Evolutionary conservation across 352 stramenopile species (phyloP), one percentile per base, ranked within the genome.

Genomic region (Bremia lactucae): DNA sequence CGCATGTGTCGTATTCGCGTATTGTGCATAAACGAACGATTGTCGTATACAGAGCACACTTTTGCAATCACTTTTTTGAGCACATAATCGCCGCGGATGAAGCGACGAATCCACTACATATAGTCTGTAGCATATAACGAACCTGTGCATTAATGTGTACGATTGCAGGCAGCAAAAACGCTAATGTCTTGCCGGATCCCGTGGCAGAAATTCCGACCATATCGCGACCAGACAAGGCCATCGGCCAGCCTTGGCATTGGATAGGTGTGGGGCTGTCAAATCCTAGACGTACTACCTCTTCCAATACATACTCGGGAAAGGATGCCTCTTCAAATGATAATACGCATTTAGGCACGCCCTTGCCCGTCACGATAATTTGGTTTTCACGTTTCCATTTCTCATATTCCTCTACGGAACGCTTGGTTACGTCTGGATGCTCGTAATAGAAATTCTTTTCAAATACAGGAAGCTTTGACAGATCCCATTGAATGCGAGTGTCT

Each of bases 401-500:
- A 37, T 94, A 89, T 36, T 98, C 94, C 7, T 80, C 45, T 15
- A 96, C 82, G 18, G 81, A 72, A 40, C 95, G 79, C n/a, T 71
- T 73, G 4, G 83, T 84, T 16, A 99, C 95, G 50, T 96, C 91
- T 13, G 96, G 96, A 72, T 99, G 96, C 68, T 99, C 86, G 49
- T 94, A 89, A 87, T 98, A 98, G 54, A 99, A 98, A 61, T 98
- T 97, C 67, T 98, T 98, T 63, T 98, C 94, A 55, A 99, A 99
- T 14, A 91, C 75, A 1, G 94, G 89, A 7, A 98, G 72, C 55
- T 96, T 82, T 18, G 83, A 69, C 33, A 97, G 49, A 47, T 96
- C 82, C 79, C 96, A 98, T 55, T 98, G 79, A 70, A 99, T 98
- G 42, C 95, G 82, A 6, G 69, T 76, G 42, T 83, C 66, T 31